Conservation (phyloP, 805 yeast genomes). For the Yamadazyma akitaensis region DNA sequence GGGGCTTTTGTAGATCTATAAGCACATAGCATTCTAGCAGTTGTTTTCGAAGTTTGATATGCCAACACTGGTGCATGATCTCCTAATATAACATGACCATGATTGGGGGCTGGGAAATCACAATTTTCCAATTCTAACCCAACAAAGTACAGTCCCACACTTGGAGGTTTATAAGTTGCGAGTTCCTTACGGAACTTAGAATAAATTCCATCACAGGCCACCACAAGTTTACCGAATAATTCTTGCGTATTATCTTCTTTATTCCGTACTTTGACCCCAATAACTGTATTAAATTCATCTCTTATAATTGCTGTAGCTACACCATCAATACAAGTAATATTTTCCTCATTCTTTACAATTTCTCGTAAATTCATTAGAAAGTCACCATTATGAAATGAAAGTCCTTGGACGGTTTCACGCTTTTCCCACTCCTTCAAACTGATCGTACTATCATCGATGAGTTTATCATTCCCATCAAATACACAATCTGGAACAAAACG, state of each 20-base stretch:
- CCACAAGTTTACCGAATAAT: slow-evolving; percentile 56
- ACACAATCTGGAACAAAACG: slow-evolving; percentile 56
- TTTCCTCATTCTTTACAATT: slow-evolving; percentile 65
- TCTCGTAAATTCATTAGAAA: slow-evolving; percentile 74
- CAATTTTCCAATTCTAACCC: slow-evolving; percentile 78
- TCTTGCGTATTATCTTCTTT: slow-evolving; percentile 38
- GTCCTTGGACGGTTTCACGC: slow-evolving; percentile 62
- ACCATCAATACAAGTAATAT: slow-evolving; percentile 78
- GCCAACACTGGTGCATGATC: slow-evolving; percentile 82
- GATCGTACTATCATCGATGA: slow-evolving; percentile 47
- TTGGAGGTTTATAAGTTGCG: slow-evolving; percentile 57
- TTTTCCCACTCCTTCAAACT: slow-evolving; percentile 53
- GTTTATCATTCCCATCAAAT: slow-evolving; percentile 54
- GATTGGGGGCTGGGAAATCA: slow-evolving; percentile 64
- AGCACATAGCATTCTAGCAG: slow-evolving; percentile 88
- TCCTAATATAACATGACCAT: slow-evolving; percentile 90
- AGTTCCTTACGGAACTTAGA: slow-evolving; percentile 85
- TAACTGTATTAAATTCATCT: slow-evolving; percentile 39
- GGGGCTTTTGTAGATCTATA: slow-evolving; percentile 75
- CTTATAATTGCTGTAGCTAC: slow-evolving; percentile 68
- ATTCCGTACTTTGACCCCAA: slow-evolving; percentile 72
- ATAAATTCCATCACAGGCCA: slow-evolving; percentile 90
- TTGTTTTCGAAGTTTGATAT: slow-evolving; percentile 79
- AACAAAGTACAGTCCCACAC: slow-evolving; percentile 77
- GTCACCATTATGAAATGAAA: slow-evolving; percentile 90